Conservation (phyloP, 129 eudicot genomes). For the Lonicera japonica region DNA sequence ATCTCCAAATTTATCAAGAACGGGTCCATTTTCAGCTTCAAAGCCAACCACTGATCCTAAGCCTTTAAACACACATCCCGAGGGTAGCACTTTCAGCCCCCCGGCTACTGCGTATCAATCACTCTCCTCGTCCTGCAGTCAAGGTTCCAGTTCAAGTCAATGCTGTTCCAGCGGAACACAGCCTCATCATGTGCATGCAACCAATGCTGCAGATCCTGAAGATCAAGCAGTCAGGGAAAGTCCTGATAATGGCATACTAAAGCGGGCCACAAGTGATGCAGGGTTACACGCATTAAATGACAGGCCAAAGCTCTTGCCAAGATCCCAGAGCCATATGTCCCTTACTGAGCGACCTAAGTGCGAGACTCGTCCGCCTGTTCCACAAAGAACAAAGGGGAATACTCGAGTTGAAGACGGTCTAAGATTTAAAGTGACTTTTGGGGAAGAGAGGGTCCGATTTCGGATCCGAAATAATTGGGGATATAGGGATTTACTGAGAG, state of each 20-base stretch:
- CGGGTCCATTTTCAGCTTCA: constrained; percentile 37
- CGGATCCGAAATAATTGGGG: constrained; percentile 62
- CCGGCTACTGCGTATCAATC: constrained; percentile 36
- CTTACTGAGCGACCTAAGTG: constrained; percentile 21
- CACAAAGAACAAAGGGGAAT: constrained; percentile 4
- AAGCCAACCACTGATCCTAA: constrained; percentile 23
- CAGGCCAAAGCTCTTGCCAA: constrained; percentile 28
- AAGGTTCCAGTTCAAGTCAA: constrained; percentile 59
- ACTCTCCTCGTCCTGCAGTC: constrained; percentile 70
- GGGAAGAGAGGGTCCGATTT: constrained; percentile 75
- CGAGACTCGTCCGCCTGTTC: constrained; percentile 31
- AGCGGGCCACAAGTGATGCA: constrained; percentile 44
- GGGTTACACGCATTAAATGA: constrained; percentile 40
- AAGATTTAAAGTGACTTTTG: constrained; percentile 69
- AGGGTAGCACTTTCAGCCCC: constrained; percentile 16
- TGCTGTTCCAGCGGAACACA: constrained; percentile 59
- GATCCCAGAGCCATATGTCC: constrained; percentile 62
- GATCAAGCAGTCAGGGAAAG: constrained; percentile 17
- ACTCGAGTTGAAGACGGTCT: constrained; percentile 31
- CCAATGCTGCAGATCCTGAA: constrained; percentile 18
- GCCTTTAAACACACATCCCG: constrained; percentile 18
- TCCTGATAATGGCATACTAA: constrained; percentile 21
- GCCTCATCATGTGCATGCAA: constrained; percentile 30
- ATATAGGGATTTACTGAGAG: constrained; percentile 52
- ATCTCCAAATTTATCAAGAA: constrained; percentile 49